Base-by-base conservation (phyloP, 2,329 filamentous ascomycete species). In the Cladophialophora chaetospira region DNA sequence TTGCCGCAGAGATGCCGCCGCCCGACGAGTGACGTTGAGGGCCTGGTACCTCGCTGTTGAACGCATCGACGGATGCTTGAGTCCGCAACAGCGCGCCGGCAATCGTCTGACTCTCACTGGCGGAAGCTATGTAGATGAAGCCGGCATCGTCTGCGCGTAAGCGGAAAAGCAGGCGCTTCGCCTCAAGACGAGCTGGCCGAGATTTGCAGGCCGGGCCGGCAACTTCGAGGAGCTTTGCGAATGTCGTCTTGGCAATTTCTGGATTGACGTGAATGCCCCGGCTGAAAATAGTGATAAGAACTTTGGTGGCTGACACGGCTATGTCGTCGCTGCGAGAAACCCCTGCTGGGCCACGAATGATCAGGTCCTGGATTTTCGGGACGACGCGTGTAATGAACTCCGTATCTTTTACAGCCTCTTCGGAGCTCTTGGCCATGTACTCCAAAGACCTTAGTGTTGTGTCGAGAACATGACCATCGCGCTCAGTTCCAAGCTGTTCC, bases 61-160 rank as follows among this genome's bases (percentile, higher is more conserved):
- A 63, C 5, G 53, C 70, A n/a, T 76, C 71, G 17, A 77, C 73
- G 5, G 79, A 78, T 45, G 82, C 81, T 23, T 77, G 68, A 4
- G 81, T 85, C 33, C 91, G 85, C 64, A 85, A 87, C 8, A 96
- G 75, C 5, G 87, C 81, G 13, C 84, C 81, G 25, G 91, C 89
- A 21, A 96, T 77, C 51, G 84, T 84, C 62, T 87, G 84, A 25
- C 85, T 88, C 69, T 96, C 90, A 1, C 87, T 84, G 26, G 84
- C 82, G 29, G 82, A 74, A 5, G 85, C 85, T 51, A 96, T 77
- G 56, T 88, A 90, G 3, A 97, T 81, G 42, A 86, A 82, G 63
- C 92, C 84, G 8, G 88, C 84, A 69, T 88, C 90, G 71, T 96
- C 91, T 19, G 91, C 90, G 57, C 92, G 84, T 26, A 97, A 76